Evolutionary conservation across 495 filamentous ascomycete species (phyloP).

Genomic region (Penicillium taxi): DNA sequence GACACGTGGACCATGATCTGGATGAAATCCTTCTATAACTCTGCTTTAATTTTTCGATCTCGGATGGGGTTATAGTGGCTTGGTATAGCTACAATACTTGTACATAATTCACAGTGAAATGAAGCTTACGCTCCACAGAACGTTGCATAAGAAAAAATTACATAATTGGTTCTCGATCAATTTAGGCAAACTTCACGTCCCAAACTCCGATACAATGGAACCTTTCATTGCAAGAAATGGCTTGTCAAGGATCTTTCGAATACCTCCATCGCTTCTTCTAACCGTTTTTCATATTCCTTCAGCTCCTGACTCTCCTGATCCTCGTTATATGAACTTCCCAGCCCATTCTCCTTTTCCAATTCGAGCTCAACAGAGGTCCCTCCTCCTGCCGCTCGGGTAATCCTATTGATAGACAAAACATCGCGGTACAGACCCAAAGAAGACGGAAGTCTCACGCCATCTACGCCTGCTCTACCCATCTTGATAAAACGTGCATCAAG

Average conservation of each 20-base stretch:
- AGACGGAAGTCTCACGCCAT: slow-evolving; percentile 10
- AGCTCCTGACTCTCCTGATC: slow-evolving; percentile 12
- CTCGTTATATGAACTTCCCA: background rate
- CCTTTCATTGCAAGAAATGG: slow-evolving; percentile 9
- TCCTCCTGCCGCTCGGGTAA: background rate
- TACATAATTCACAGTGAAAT: slow-evolving; percentile 12
- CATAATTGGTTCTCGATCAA: background rate
- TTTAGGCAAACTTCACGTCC: background rate
- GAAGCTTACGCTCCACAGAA: no score
- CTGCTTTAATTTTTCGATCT: no score
- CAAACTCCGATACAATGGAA: no score
- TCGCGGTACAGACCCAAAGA: slow-evolving; percentile 21
- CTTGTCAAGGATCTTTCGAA: slow-evolving; percentile 19
- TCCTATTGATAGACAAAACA: slow-evolving; percentile 16
- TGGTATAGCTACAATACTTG: slow-evolving; percentile 5
- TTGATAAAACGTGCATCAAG: slow-evolving; percentile 18
- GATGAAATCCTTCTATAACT: no score
- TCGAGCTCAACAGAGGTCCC: slow-evolving; percentile 12
- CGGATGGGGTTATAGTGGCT: slow-evolving; percentile 3
- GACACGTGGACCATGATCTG: no score
- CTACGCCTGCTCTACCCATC: slow-evolving; percentile 6
- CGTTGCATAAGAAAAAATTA: background rate
- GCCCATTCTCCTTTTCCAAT: slow-evolving; percentile 3
- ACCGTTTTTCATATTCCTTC: slow-evolving; percentile 18
- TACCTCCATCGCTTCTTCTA: slow-evolving; percentile 18